These are phyloP conservation scores for Tolypocladium cylindrosporum DNA, from an alignment of 2,329 filamentous ascomycete species.

Conservation along the genomic window DNA sequence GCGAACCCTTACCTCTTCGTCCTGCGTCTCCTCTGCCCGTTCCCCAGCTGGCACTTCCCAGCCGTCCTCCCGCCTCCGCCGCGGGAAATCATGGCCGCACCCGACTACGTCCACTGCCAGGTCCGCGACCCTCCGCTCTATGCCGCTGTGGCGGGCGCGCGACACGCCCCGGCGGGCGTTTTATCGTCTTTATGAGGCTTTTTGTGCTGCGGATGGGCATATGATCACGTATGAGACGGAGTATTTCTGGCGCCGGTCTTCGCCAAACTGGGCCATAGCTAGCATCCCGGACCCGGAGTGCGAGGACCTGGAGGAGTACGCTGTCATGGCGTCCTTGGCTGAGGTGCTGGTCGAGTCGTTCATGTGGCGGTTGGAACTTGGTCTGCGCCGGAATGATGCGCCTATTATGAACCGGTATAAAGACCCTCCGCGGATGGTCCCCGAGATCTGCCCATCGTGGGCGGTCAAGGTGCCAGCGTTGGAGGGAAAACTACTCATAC, in stretches of 20 bases:
- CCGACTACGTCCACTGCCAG: constrained; percentile 2
- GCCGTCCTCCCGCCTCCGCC: constrained; percentile 6
- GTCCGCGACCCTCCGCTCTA: constrained; percentile 7
- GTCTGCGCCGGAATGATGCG: constrained; percentile 7
- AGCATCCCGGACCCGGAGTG: constrained; percentile 10
- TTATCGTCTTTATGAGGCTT: constrained; percentile 16
- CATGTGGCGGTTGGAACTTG: constrained; percentile 13
- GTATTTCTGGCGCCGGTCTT: constrained; percentile 14
- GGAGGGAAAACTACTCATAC: constrained; percentile 2
- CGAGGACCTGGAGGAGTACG: constrained; percentile 11
- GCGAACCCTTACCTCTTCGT: constrained; percentile 5
- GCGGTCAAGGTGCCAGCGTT: constrained; percentile 1
- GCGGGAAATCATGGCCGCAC: constrained; percentile 6
- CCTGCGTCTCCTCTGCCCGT: constrained; percentile 5
- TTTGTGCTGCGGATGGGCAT: constrained; percentile 13
- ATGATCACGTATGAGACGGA: constrained; percentile 15
- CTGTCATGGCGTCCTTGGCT: constrained; percentile 12
- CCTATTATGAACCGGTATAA: not conserved
- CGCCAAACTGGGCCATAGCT: constrained; percentile 9
- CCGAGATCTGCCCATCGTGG: constrained; percentile 4
- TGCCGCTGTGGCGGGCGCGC: constrained; percentile 10
- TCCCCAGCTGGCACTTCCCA: constrained; percentile 6
- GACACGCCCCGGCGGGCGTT: constrained; percentile 16
- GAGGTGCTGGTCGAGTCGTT: constrained; percentile 13
- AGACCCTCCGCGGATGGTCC: constrained; percentile 1